Evolutionary conservation across 129 eudicot genomes (phyloP).

Genomic region (Tanacetum coccineum): DNA sequence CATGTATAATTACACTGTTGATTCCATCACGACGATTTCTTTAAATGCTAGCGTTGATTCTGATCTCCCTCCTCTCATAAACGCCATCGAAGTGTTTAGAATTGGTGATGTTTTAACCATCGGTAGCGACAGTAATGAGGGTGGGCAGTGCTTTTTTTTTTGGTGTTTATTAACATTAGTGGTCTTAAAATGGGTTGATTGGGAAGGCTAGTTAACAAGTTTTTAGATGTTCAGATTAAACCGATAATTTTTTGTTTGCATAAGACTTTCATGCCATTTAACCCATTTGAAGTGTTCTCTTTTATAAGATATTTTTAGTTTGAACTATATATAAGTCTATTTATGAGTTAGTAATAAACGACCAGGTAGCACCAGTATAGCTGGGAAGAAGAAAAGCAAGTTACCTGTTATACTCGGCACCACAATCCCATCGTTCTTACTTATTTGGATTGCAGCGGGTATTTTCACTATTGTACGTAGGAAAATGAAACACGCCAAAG

Average conservation of each 20-base stretch:
- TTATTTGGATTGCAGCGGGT: conserved; percentile 37
- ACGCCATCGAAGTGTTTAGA: conserved; percentile 30
- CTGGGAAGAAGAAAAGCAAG: conserved; percentile 31
- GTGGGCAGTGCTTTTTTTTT: conserved; percentile 4
- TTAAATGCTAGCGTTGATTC: conserved; percentile 28
- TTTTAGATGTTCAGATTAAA: too few species aligned
- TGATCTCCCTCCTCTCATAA: conserved; percentile 33
- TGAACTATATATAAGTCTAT: too few species aligned
- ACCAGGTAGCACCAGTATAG: background rate
- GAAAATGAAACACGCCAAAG: conserved; percentile 18
- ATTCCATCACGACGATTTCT: conserved; percentile 17
- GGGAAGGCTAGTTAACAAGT: too few species aligned
- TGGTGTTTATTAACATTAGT: background rate
- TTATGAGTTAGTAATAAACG: too few species aligned
- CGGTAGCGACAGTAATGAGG: conserved; percentile 34
- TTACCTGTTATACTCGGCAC: conserved; percentile 39
- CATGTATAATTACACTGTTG: background rate
- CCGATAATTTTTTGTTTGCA: too few species aligned
- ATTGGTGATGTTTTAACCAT: conserved; percentile 22
- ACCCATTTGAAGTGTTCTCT: too few species aligned
- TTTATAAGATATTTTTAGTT: too few species aligned
- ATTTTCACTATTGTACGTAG: conserved; percentile 18
- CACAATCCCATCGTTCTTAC: conserved; percentile 36
- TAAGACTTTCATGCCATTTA: too few species aligned
- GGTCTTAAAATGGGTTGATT: too few species aligned